Evolutionary conservation across 179 eudicot species (phyloP), one percentile per base, ranked within the genome.

Genomic region (Nepenthes alata): DNA sequence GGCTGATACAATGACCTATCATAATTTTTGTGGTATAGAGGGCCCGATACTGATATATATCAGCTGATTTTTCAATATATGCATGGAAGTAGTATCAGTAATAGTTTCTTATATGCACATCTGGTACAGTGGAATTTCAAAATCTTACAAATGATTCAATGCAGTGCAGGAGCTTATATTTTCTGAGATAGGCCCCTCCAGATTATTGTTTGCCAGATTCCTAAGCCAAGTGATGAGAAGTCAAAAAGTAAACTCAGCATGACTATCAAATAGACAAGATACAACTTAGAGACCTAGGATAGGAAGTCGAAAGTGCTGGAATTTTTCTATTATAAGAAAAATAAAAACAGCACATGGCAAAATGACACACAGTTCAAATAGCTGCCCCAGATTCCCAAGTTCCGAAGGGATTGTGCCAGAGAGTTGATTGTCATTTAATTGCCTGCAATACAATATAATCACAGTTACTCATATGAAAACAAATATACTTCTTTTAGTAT

Each of bases 81-180:
- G 16, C 15, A 16, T 11, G 14, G n/a, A 11, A 15, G 55, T 5
- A 2, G 15, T 63, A 53, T 9, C 13, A 47, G 2, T 25, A 25
- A 25, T 25, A 25, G 25, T 25, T 25, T 25, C 25, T 25, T 45
- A 59, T 11, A 10, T 37, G 13, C 57, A 25, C 25, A 25, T 25
- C 25, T 25, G 25, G 25, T 25, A 25, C 25, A 2, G 63, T 50
- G 56, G 15, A 61, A 36, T 58, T 6, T 16, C 55, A 9, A 58
- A 1, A 15, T 15, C 85, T 49, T 71, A 84, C 89, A 84, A 66
- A 61, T 84, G 86, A 69, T 84, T 84, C 72, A 84, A 61, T 8
- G 86, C 83, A 6, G 84, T 74, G 72, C 89, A 81, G 58, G 75
- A 81, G 73, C 89, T 84, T 63, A 84, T 77, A 67, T 80, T 77